These are phyloP conservation scores for Ammopiptanthus mongolicus DNA, from an alignment of 306 rosid species.

Conservation along the genomic window DNA sequence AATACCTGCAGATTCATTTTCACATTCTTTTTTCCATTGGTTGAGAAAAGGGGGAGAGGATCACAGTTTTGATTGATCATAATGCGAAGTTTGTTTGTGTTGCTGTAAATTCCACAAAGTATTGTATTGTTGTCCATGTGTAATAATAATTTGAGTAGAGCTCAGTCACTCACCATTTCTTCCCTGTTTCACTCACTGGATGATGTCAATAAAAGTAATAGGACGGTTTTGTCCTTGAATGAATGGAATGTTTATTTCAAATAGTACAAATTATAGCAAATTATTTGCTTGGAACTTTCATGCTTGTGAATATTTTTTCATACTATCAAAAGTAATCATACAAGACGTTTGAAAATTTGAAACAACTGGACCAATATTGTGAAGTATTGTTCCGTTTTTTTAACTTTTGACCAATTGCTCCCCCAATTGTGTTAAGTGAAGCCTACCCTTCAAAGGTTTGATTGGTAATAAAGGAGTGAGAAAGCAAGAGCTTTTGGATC, in stretches of 20 bases:
- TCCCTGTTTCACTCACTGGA: constrained; percentile 19
- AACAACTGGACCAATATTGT: neutral
- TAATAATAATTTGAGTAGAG: neutral
- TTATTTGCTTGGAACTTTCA: too few relatives aligned
- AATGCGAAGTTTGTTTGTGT: neutral
- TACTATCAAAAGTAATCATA: neutral
- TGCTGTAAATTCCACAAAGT: neutral
- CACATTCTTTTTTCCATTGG: constrained; percentile 29
- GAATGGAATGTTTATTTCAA: constrained; percentile 11
- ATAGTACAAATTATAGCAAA: neutral
- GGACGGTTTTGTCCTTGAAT: constrained; percentile 29
- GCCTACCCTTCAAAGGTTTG: too few relatives aligned
- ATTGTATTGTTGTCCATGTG: neutral
- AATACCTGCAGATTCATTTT: constrained; percentile 9
- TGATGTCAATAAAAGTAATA: constrained; percentile 23
- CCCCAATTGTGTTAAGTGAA: too few relatives aligned
- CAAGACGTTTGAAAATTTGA: neutral
- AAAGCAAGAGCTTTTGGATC: too few relatives aligned
- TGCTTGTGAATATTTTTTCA: neutral
- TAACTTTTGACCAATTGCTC: too few relatives aligned
- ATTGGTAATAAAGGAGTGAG: too few relatives aligned
- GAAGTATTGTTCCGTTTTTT: neutral
- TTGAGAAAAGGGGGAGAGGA: constrained; percentile 17
- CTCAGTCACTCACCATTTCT: constrained; percentile 9
- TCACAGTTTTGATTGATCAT: neutral